Evolutionary conservation across 805 yeast species (phyloP).

Genomic region (Candida methanosorbosa): DNA sequence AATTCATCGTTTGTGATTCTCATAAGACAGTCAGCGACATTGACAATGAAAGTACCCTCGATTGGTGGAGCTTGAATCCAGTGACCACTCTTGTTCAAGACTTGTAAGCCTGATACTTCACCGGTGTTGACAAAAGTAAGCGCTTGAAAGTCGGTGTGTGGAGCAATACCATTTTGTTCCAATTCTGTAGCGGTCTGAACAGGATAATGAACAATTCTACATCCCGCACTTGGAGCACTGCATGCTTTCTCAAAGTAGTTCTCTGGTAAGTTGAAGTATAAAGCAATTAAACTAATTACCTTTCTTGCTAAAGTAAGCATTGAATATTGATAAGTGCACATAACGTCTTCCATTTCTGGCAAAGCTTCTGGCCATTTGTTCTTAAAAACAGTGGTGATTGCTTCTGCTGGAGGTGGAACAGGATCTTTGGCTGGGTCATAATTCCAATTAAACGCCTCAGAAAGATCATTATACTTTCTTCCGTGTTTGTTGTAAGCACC

Average conservation of each 20-base stretch:
- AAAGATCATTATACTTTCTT: conserved; percentile 14
- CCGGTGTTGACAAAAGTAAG: conserved; percentile 24
- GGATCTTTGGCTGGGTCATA: conserved; percentile 24
- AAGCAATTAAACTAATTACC: conserved; percentile 17
- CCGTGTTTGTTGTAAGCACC: conserved; percentile 13
- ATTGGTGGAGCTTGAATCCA: conserved; percentile 26
- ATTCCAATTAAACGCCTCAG: conserved; percentile 16
- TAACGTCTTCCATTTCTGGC: conserved; percentile 17
- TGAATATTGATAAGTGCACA: conserved; percentile 14
- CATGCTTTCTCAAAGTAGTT: conserved; percentile 15
- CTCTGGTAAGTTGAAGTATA: conserved; percentile 20
- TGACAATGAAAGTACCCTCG: conserved; percentile 25
- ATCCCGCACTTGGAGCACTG: conserved; percentile 19
- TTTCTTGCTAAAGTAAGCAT: conserved; percentile 18
- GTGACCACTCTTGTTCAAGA: conserved; percentile 22
- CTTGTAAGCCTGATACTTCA: conserved; percentile 25
- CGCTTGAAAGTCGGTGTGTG: conserved; percentile 26
- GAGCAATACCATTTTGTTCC: conserved; percentile 24
- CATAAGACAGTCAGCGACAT: conserved; percentile 27
- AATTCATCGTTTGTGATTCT: conserved; percentile 26
- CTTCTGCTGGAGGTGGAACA: conserved; percentile 13
- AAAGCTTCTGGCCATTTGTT: conserved; percentile 19
- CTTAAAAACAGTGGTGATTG: conserved; percentile 11
- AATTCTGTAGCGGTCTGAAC: conserved; percentile 18
- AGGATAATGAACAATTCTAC: conserved; percentile 24